These are phyloP conservation scores for Gracilaria vermiculophylla DNA, from an alignment of 23 red algal species.

Conservation along the genomic window DNA sequence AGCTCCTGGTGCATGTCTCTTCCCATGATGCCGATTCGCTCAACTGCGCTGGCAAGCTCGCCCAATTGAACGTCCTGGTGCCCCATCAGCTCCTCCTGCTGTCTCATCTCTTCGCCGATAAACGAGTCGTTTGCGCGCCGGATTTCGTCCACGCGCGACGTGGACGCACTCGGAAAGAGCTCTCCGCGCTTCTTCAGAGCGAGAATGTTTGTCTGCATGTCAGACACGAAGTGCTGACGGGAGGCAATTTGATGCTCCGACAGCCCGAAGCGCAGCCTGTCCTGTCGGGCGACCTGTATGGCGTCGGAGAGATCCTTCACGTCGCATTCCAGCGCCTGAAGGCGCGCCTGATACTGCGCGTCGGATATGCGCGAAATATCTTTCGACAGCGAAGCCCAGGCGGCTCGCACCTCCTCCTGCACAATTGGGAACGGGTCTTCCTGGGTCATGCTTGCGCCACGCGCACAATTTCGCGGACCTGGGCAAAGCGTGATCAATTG, in stretches of 20 bases:
- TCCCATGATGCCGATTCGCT: conserved; percentile 72
- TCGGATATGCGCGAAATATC: conserved; percentile 34
- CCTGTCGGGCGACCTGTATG: conserved; percentile 31
- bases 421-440: conserved; percentile 63
- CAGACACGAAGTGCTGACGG: conserved; percentile 34
- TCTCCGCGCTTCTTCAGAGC: background rate
- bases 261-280: conserved; percentile 35
- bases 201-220: conserved; percentile 8
- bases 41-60: conserved; percentile 52
- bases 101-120: conserved; percentile 32
- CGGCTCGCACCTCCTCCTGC: conserved; percentile 35
- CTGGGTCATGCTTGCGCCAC: background rate
- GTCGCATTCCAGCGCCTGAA: conserved; percentile 43
- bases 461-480: background rate
- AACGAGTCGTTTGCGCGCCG: conserved; percentile 51
- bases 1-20: conserved; percentile 71
- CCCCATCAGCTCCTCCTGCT: conserved; percentile 43
- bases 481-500: background rate
- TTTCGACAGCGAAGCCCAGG: conserved; percentile 13
- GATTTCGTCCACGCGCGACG: background rate
- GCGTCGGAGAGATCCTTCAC: conserved; percentile 50
- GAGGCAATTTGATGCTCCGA: conserved; percentile 2
- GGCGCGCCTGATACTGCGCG: background rate
- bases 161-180: background rate
- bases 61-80: conserved; percentile 65